Evolutionary conservation across 106 monocot genomes (phyloP).

Genomic region (Amphibolis antarctica): DNA sequence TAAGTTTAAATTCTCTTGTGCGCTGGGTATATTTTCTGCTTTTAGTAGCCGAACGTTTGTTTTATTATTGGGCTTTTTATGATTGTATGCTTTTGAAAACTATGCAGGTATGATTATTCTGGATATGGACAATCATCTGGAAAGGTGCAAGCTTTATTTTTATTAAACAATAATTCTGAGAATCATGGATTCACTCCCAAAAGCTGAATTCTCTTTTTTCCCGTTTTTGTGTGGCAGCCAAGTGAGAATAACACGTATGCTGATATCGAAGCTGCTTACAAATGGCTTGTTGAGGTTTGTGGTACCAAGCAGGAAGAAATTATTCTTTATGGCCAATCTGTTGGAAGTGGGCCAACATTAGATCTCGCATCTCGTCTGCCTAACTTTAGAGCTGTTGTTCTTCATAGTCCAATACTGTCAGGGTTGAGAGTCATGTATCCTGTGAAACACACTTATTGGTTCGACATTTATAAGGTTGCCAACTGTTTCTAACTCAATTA

Average conservation of each 20-base stretch:
- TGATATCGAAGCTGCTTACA: conserved; percentile 32
- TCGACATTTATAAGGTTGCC: conserved; percentile 36
- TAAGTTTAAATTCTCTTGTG: too few relatives aligned
- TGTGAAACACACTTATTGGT: conserved; percentile 36
- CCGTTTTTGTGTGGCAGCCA: conserved; percentile 10
- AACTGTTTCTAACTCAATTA: background rate
- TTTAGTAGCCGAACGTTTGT: too few relatives aligned
- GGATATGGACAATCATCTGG: conserved; percentile 38
- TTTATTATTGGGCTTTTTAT: background rate
- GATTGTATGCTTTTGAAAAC: background rate
- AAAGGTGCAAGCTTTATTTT: conserved; percentile 17
- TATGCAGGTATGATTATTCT: conserved; percentile 37
- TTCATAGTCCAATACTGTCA: conserved; percentile 36
- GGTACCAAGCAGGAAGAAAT: conserved; percentile 27
- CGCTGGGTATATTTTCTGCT: too few relatives aligned
- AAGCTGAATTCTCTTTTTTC: background rate
- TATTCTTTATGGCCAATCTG: conserved; percentile 38
- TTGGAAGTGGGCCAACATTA: conserved; percentile 40
- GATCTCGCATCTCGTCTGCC: conserved; percentile 26
- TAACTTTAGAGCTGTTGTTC: conserved; percentile 20
- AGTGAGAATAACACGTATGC: conserved; percentile 33
- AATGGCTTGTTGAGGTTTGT: conserved; percentile 22
- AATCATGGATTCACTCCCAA: background rate
- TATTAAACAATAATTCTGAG: background rate
- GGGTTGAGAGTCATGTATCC: conserved; percentile 39